These are phyloP conservation scores for Blastocystis sp. DNA, from an alignment of 352 stramenopile genomes.

Conservation along the genomic window DNA sequence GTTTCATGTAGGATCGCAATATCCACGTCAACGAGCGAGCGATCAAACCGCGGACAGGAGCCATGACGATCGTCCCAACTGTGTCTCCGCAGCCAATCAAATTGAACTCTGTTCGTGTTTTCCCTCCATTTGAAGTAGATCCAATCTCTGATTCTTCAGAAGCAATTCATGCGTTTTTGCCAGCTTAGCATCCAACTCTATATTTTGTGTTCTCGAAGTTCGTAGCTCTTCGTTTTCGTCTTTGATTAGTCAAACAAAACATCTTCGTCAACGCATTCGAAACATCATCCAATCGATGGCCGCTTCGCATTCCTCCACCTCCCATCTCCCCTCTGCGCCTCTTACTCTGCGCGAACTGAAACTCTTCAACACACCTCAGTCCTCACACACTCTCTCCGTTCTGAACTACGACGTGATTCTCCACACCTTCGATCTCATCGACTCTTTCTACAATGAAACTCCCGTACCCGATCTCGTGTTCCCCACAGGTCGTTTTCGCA, in stretches of 20 bases:
- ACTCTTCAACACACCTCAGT: background rate
- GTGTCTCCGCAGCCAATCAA: background rate
- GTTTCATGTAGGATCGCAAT: background rate
- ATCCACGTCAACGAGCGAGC: background rate
- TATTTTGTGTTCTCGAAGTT: background rate
- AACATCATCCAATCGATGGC: background rate
- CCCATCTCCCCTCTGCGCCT: background rate
- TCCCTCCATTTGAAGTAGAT: background rate
- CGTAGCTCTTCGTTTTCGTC: background rate
- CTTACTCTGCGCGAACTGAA: background rate
- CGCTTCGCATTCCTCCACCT: background rate
- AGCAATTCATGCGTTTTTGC: slow-evolving; percentile 23
- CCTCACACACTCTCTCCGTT: background rate
- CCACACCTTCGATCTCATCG: background rate
- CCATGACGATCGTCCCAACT: background rate
- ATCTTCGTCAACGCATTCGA: background rate
- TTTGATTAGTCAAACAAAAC: background rate
- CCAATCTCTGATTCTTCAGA: background rate
- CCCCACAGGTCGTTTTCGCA: background rate
- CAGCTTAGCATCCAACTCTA: slow-evolving; percentile 31
- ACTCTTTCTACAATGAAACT: background rate
- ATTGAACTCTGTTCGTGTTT: background rate
- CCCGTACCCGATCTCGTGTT: background rate
- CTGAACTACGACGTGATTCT: slow-evolving; percentile 23
- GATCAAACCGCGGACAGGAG: background rate